phyloP scores from a whole-genome alignment of 768 basidiomycete genomes.

The Pilatotrama ljubarskyi region DNA sequence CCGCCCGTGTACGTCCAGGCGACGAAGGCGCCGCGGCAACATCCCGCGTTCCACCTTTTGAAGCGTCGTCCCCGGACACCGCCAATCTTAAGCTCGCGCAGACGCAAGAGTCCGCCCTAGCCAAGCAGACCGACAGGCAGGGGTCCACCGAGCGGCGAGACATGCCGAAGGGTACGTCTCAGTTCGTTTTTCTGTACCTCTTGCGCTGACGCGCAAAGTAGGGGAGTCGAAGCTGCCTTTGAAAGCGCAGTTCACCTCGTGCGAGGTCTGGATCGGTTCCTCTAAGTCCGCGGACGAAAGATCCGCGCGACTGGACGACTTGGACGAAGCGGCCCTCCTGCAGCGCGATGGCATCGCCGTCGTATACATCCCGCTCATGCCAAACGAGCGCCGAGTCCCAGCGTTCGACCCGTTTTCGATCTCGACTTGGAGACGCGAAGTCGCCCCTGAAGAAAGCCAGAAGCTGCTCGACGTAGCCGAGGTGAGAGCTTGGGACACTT shows the following conservation, averaged over 20 bases:
- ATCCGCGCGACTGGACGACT: constrained; percentile 28
- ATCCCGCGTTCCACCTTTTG: constrained; percentile 4
- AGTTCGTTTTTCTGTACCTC: not conserved
- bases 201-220: not conserved
- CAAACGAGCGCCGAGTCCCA: constrained; percentile 25
- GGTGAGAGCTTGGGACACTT: no score
- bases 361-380: constrained; percentile 29
- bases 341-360: constrained; percentile 28
- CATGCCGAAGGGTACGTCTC: constrained; percentile 19
- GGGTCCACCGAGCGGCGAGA: constrained; percentile 17
- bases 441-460: constrained; percentile 26
- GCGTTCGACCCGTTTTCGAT: constrained; percentile 29
- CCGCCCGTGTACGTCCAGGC: constrained; percentile 13
- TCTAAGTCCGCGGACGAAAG: constrained; percentile 19
- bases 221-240: not conserved
- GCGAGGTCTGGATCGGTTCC: constrained; percentile 32
- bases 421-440: constrained; percentile 31
- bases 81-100: constrained; percentile 27
- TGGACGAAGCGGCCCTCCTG: constrained; percentile 30
- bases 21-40: constrained; percentile 4
- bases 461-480: constrained; percentile 26
- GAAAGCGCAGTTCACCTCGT: constrained; percentile 11
- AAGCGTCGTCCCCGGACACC: constrained; percentile 10
- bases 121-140: constrained; percentile 24
- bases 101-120: constrained; percentile 27